phyloP scores from a whole-genome alignment of 106 monocot species.

The Apostasia shenzhenica region DNA sequence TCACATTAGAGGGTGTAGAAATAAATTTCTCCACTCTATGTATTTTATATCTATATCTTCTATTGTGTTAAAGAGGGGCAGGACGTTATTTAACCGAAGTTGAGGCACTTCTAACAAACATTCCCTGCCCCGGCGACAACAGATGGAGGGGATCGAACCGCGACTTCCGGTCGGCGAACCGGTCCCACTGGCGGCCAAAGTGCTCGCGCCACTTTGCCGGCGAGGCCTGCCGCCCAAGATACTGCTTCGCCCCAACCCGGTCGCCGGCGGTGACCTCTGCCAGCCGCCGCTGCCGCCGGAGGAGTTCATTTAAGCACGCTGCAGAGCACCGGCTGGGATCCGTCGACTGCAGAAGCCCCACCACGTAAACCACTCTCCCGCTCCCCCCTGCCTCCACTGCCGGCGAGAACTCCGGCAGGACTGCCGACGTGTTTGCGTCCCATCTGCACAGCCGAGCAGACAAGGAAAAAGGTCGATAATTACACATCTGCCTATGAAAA shows the following conservation, averaged over 20 bases:
- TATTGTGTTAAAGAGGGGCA: too few relatives aligned
- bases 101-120: constrained; percentile 26
- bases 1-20: too few relatives aligned
- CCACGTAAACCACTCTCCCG: constrained; percentile 48
- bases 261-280: constrained; percentile 14
- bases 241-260: constrained; percentile 57
- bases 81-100: too few relatives aligned
- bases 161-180: constrained; percentile 35
- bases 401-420: constrained; percentile 23
- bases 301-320: constrained; percentile 24
- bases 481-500: too few relatives aligned
- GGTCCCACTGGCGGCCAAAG: constrained; percentile 55
- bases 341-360: constrained; percentile 57
- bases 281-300: constrained; percentile 27
- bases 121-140: constrained; percentile 65
- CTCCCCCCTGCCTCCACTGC: background rate
- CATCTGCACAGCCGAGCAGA: constrained; percentile 29
- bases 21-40: too few relatives aligned
- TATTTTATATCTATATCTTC: too few relatives aligned
- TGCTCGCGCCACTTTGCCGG: constrained; percentile 43
- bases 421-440: constrained; percentile 49
- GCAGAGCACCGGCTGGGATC: constrained; percentile 23
- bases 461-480: too few relatives aligned
- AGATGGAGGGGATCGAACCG: constrained; percentile 54
- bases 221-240: constrained; percentile 32